phyloP scores from a whole-genome alignment of 2,329 filamentous ascomycete genomes.

The Cladophialophora exuberans region DNA sequence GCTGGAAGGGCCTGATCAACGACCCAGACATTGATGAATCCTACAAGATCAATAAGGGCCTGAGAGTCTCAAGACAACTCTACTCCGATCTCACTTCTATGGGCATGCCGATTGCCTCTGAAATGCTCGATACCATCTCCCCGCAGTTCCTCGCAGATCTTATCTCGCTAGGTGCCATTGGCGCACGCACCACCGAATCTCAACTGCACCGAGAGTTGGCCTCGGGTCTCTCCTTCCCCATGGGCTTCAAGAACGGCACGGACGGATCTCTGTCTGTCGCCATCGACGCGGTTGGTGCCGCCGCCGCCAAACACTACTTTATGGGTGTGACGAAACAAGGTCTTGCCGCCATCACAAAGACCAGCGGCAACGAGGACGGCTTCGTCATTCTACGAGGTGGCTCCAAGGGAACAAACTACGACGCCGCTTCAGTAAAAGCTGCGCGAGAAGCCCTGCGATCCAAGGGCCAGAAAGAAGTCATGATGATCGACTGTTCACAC shows the following conservation, averaged over 20 bases:
- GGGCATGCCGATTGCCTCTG: constrained; percentile 94
- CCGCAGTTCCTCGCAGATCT: constrained; percentile 95
- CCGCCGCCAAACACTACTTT: constrained; percentile 92
- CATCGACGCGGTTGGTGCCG: constrained; percentile 92
- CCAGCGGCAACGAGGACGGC: constrained; percentile 92
- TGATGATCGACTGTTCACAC: constrained; percentile 99
- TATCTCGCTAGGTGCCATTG: constrained; percentile 88
- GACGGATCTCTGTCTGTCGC: constrained; percentile 88
- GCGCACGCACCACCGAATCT: constrained; percentile 93
- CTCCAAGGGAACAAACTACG: constrained; percentile 92
- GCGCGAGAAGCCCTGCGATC: constrained; percentile 78
- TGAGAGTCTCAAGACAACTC: constrained; percentile 82
- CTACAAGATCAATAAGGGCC: constrained; percentile 98
- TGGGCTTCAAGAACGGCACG: constrained; percentile 99
- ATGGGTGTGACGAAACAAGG: constrained; percentile 96
- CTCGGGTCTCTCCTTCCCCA: constrained; percentile 91
- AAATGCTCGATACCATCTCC: constrained; percentile 98
- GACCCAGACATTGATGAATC: constrained; percentile 98
- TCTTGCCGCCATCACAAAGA: constrained; percentile 91
- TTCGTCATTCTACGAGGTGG: constrained; percentile 95
- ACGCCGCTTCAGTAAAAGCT: constrained; percentile 78
- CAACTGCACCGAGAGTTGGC: constrained; percentile 95
- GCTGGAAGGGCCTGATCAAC: constrained; percentile 99
- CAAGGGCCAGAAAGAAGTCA: constrained; percentile 71
- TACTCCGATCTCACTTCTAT: constrained; percentile 89